Percentiles rank a stretch among this genome's conserved stretches.
Conservation (phyloP, 2,329 filamentous ascomycete genomes). For the Phialocephala sp. region DNA sequence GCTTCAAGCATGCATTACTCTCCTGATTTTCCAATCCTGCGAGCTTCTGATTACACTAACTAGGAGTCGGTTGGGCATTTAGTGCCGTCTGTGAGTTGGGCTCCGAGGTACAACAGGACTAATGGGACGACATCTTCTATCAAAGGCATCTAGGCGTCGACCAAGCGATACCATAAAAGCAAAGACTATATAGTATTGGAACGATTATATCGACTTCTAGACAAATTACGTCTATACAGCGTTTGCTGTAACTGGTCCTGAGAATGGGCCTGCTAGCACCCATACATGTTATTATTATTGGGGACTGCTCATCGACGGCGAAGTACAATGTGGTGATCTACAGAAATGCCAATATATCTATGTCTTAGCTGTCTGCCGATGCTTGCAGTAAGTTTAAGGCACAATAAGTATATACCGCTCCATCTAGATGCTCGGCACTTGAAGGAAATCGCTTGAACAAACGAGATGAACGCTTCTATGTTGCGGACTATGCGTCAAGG, state of each 20-base stretch:
- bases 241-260: conserved; percentile 47
- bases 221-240: conserved; percentile 61
- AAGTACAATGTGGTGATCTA: no score
- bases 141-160: conserved; percentile 61
- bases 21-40: conserved; percentile 60
- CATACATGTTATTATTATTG: conserved; percentile 61
- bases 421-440: conserved; percentile 46
- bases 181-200: conserved; percentile 61
- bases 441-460: conserved; percentile 64
- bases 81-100: conserved; percentile 53
- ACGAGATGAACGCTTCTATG: conserved; percentile 60
- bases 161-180: conserved; percentile 56
- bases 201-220: conserved; percentile 58
- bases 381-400: conserved; percentile 52
- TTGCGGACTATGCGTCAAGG: conserved; percentile 55
- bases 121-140: conserved; percentile 52
- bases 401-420: conserved; percentile 51
- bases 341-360: conserved; percentile 53
- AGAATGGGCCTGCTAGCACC: conserved; percentile 49
- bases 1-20: conserved; percentile 61
- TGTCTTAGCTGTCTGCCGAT: conserved; percentile 57
- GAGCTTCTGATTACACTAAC: conserved; percentile 60
- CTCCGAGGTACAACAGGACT: conserved; percentile 54
- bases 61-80: conserved; percentile 55
- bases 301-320: conserved; percentile 63